Evolutionary conservation across 768 basidiomycete species (phyloP).

Genomic region (Pilatotrama ljubarskyi): DNA sequence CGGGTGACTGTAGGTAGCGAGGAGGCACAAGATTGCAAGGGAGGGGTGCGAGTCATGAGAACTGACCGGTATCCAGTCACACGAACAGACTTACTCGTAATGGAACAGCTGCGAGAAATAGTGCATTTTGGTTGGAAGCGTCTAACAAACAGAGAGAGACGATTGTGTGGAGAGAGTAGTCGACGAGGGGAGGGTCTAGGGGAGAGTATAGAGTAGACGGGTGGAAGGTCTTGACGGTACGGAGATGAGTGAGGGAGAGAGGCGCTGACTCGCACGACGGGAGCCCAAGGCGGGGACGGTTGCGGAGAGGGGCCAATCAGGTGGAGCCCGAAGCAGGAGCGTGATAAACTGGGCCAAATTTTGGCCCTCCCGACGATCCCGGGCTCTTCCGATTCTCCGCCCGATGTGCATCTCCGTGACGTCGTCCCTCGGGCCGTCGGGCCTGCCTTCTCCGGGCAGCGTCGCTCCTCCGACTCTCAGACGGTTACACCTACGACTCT

Average conservation of each 20-base stretch:
- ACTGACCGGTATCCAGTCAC: conserved; percentile 14
- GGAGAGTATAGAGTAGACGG: conserved; percentile 20
- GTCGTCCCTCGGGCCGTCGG: conserved; percentile 1
- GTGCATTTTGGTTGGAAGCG: conserved; percentile 53
- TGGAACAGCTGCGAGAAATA: conserved; percentile 84
- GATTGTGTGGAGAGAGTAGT: background rate
- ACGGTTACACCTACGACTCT: no score
- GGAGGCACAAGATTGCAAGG: background rate
- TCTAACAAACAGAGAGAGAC: background rate
- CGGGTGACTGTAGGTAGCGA: conserved; percentile 60
- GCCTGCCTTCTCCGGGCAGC: background rate
- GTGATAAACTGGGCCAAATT: conserved; percentile 16
- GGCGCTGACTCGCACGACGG: conserved; percentile 25
- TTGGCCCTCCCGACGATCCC: background rate
- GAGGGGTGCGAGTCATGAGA: conserved; percentile 17
- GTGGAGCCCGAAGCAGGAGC: conserved; percentile 16
- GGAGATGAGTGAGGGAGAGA: conserved; percentile 12
- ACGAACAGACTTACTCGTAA: conserved; percentile 67
- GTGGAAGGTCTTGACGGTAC: conserved; percentile 16
- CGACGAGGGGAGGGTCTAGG: conserved; percentile 14
- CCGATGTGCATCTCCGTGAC: conserved; percentile 11
- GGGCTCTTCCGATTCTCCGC: conserved; percentile 18
- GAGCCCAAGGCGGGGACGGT: conserved; percentile 12
- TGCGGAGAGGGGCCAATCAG: conserved; percentile 20
- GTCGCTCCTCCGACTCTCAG: no score